These are phyloP conservation scores for Coniochaeta ligniaria DNA, from an alignment of 2,329 filamentous ascomycete genomes.

Conservation along the genomic window DNA sequence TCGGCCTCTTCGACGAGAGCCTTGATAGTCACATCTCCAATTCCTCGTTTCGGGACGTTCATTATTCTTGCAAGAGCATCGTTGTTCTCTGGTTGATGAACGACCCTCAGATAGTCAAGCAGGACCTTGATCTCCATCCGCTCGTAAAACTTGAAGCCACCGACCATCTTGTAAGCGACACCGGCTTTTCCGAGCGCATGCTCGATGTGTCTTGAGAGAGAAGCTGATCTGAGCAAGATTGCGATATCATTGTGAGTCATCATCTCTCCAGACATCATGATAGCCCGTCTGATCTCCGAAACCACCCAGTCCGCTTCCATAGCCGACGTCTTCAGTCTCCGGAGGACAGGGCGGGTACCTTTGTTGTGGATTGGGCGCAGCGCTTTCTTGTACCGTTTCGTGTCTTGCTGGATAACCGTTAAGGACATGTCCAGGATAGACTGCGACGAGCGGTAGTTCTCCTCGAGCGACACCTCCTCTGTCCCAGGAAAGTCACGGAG, in stretches of 20 bases:
- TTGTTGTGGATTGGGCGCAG: constrained; percentile 73
- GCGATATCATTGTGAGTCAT: constrained; percentile 73
- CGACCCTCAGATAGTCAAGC: constrained; percentile 79
- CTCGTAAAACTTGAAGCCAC: constrained; percentile 85
- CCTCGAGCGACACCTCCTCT: constrained; percentile 76
- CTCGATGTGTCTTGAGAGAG: constrained; percentile 81
- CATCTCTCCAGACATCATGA: constrained; percentile 65
- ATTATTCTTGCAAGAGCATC: constrained; percentile 79
- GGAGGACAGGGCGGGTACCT: constrained; percentile 74
- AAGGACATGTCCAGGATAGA: constrained; percentile 75
- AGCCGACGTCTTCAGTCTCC: constrained; percentile 61
- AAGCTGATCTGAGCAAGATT: constrained; percentile 77
- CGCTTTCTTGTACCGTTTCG: constrained; percentile 68
- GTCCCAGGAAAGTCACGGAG: constrained; percentile 70
- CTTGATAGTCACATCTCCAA: constrained; percentile 75
- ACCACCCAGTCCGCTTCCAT: constrained; percentile 86
- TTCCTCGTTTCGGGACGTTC: constrained; percentile 73
- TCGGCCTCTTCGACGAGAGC: constrained; percentile 71
- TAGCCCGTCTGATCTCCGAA: constrained; percentile 67
- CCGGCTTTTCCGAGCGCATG: constrained; percentile 71
- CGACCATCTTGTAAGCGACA: constrained; percentile 88
- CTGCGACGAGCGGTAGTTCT: constrained; percentile 90
- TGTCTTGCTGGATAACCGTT: constrained; percentile 86
- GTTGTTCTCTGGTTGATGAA: constrained; percentile 79
- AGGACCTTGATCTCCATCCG: constrained; percentile 81